Percentiles rank a stretch among this genome's conserved stretches.
phyloP scores from a whole-genome alignment of 495 filamentous ascomycete species.

The Viridothelium virens region DNA sequence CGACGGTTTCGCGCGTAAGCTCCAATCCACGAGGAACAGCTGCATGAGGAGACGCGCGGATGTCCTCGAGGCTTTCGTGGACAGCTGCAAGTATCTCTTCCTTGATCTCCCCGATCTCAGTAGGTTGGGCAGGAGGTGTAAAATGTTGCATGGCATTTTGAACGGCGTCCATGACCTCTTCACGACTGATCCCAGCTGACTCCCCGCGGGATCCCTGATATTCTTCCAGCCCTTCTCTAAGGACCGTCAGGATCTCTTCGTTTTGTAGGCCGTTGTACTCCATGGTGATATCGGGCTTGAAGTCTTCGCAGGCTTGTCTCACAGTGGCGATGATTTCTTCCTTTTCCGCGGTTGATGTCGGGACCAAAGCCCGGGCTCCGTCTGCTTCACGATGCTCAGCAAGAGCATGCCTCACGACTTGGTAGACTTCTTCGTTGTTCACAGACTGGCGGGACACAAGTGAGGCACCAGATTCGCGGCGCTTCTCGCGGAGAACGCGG shows the following conservation, averaged over 20 bases:
- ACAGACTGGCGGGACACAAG: slow-evolving; percentile 46
- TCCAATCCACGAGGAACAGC: slow-evolving; percentile 34
- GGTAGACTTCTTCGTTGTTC: slow-evolving; percentile 73
- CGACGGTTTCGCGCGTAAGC: slow-evolving; percentile 47
- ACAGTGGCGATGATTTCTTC: slow-evolving; percentile 82
- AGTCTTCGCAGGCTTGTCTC: slow-evolving; percentile 79
- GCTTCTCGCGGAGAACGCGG: slow-evolving; percentile 62
- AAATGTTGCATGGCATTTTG: slow-evolving; percentile 73
- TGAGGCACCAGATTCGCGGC: slow-evolving; percentile 53
- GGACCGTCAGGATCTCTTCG: slow-evolving; percentile 76
- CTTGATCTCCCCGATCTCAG: slow-evolving; percentile 57
- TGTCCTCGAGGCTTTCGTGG: slow-evolving; percentile 67
- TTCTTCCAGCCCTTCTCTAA: slow-evolving; percentile 72
- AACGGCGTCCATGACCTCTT: slow-evolving; percentile 74
- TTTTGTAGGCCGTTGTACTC: slow-evolving; percentile 82
- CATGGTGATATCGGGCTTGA: slow-evolving; percentile 83
- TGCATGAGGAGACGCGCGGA: slow-evolving; percentile 51
- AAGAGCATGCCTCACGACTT: slow-evolving; percentile 68
- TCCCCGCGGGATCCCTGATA: slow-evolving; percentile 54
- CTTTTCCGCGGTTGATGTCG: slow-evolving; percentile 31
- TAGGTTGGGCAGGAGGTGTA: slow-evolving; percentile 55
- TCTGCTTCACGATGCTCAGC: slow-evolving; percentile 45
- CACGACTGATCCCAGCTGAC: slow-evolving; percentile 53
- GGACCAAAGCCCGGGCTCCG: slow-evolving; percentile 10
- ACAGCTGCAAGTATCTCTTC: slow-evolving; percentile 72